These are phyloP conservation scores for Eutrema japonicum DNA, from an alignment of 345 rosid species.

Conservation along the genomic window DNA sequence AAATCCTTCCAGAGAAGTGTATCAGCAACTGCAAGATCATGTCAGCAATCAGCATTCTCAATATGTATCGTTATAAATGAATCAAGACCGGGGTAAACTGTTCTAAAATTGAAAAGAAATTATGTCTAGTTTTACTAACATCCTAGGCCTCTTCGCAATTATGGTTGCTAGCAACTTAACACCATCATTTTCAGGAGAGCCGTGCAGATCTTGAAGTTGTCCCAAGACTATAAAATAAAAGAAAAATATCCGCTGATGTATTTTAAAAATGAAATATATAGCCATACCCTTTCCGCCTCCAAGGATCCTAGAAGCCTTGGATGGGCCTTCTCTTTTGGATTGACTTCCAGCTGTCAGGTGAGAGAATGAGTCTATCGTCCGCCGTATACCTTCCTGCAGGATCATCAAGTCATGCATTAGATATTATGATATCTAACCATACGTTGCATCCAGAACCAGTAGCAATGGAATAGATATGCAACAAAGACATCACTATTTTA, in stretches of 20 bases:
- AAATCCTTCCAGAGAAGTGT: conserved; percentile 87
- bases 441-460: conserved; percentile 5
- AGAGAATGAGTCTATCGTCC: conserved; percentile 79
- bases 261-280: conserved; percentile 19
- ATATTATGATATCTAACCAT: conserved; percentile 15
- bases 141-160: conserved; percentile 17
- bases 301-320: conserved; percentile 74
- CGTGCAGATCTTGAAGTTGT: not conserved
- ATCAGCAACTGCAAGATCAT: conserved; percentile 76
- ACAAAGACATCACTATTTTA: conserved; percentile 15
- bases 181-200: not conserved
- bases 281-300: conserved; percentile 79
- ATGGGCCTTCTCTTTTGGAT: conserved; percentile 73
- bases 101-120: not conserved
- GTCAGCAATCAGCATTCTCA: conserved; percentile 27
- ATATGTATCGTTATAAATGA: conserved; percentile 3
- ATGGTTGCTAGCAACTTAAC: conserved; percentile 22
- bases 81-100: conserved; percentile 15
- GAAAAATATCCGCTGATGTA: not conserved
- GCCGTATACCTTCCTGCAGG: conserved; percentile 79
- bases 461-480: conserved; percentile 28
- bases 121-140: not conserved
- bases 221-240: not conserved
- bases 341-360: conserved; percentile 66
- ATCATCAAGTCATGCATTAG: conserved; percentile 28